Evolutionary conservation across 306 rosid genomes (phyloP), one percentile per base, ranked within the genome.

Genomic region (Lathyrus oleraceus): DNA sequence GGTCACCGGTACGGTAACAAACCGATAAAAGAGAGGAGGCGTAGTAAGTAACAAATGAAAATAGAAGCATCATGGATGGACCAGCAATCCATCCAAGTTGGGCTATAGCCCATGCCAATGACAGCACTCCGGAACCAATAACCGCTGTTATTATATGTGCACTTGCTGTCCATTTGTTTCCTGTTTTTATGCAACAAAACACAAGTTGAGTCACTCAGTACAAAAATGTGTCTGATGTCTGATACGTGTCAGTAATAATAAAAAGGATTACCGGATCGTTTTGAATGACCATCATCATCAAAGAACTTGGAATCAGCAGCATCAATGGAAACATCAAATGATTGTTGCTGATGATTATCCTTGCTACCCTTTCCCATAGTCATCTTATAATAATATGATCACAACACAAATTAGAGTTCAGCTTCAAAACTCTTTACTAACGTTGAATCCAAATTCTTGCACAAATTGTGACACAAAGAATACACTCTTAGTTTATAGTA

Each of bases 11-110:
- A 11, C 86, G 81, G 60, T 82, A 82, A 43, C 86, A 82, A 66
- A 1, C 44, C 8, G 65, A 1, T 3, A 82, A 83, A 27, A 82
- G 78, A 8, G 53, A 3, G 42, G 81, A 52, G 6, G 80, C 60
- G 30, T 74, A 81, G 36, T 69, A 82, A 28, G 82, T 82, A 0
- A 82, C 86, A 4, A 54, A 2, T 45, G 86, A 82, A 17, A 82
- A 82, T 43, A 82, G 76, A 66, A 82, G 0, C 86, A 82, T 70
- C 5, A 44, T 63, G 5, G 21, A n/a, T 15, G 83, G 86, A 3
- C 86, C 86, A 15, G 83, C 86, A 35, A 75, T 4, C 86, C 86
- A 82, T 42, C 86, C 86, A 6, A 82, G 81, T 38, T 82, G 86
- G 36, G 81, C 86, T 65, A 82, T 65, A 0, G 86, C 82, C 86